Percentiles rank a stretch among this genome's conserved stretches.
These are phyloP conservation scores for Lactifluus subvellereus DNA, from an alignment of 768 basidiomycete genomes.

Conservation along the genomic window DNA sequence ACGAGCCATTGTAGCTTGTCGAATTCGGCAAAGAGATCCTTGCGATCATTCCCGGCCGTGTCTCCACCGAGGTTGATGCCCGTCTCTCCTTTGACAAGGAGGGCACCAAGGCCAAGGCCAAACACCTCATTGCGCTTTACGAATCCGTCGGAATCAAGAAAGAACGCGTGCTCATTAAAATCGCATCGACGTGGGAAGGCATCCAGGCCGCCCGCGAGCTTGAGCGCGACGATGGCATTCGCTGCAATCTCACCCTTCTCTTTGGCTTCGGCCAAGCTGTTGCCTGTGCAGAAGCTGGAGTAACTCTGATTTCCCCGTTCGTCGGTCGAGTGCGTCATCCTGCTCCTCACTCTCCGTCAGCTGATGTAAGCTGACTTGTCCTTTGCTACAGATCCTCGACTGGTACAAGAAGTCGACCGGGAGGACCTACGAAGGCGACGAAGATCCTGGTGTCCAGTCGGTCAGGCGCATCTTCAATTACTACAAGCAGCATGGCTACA, in stretches of 20 bases:
- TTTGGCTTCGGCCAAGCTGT: constrained; percentile 99
- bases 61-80: constrained; percentile 98
- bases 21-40: constrained; percentile 98
- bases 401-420: constrained; percentile 94
- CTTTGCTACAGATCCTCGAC: constrained; percentile 74
- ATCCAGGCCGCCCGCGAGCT: constrained; percentile 98
- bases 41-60: constrained; percentile 92
- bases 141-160: constrained; percentile 88
- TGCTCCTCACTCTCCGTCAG: neutral
- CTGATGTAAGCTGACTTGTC: constrained; percentile 20
- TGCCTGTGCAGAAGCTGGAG: constrained; percentile 96
- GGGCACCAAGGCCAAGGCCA: constrained; percentile 85
- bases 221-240: constrained; percentile 87
- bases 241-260: constrained; percentile 98
- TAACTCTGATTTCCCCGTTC: constrained; percentile 98
- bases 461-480: constrained; percentile 99
- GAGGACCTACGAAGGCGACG: constrained; percentile 82
- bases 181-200: constrained; percentile 99
- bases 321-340: constrained; percentile 79
- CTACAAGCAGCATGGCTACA: constrained; percentile 98
- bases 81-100: constrained; percentile 95
- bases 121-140: constrained; percentile 89
- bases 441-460: constrained; percentile 92
- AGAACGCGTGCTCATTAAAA: constrained; percentile 97
- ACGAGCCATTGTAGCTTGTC: constrained; percentile 58